Base-by-base conservation (phyloP, 78 protist species). In the Cyanophora paradoxa region DNA sequence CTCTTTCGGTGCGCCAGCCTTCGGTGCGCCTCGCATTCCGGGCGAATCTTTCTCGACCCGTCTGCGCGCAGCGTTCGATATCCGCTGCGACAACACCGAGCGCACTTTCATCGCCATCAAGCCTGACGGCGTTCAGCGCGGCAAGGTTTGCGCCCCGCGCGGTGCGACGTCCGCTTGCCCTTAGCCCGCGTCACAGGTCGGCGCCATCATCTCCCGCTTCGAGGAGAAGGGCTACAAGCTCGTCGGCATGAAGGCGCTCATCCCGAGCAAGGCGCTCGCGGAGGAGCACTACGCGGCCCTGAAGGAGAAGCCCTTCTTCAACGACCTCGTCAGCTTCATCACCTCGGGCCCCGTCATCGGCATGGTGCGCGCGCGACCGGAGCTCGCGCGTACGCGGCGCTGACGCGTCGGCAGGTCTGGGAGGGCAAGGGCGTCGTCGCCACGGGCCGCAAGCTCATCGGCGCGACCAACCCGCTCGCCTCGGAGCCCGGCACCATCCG, bases 311-410 rank as follows among this genome's bases (percentile, higher is more conserved):
- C 88, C 88, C 74, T 89, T 89, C 86, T 89, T 82, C 72, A 26
- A 48, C 48, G 84, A 72, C 56, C 73, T 89, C 39, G 63, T 66
- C 68, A 39, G 69, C 48, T 88, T 50, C 81, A 40, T 92, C 37
- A 70, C 95, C 68, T 79, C 87, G 30, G 92, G 92, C 69, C 86
- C 88, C 41, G 88, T 92, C 59, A 90, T 89, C 48, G 92, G 91
- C 57, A 73, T 88, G 84, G 86, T 82, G 50, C 13, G 41, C 34
- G 24, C n/a, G n/a, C n/a, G n/a, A n/a, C n/a, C n/a, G n/a, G n/a
- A n/a, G n/a, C n/a, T n/a, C n/a, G n/a, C n/a, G n/a, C n/a, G n/a
- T n/a, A n/a, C n/a, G n/a, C n/a, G n/a, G n/a, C n/a, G n/a, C n/a
- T n/a, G n/a, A n/a, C n/a, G n/a, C n/a, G n/a, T n/a, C n/a, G n/a